Conservation (phyloP, 2,329 filamentous ascomycete genomes). For the Colletotrichum siamense region DNA sequence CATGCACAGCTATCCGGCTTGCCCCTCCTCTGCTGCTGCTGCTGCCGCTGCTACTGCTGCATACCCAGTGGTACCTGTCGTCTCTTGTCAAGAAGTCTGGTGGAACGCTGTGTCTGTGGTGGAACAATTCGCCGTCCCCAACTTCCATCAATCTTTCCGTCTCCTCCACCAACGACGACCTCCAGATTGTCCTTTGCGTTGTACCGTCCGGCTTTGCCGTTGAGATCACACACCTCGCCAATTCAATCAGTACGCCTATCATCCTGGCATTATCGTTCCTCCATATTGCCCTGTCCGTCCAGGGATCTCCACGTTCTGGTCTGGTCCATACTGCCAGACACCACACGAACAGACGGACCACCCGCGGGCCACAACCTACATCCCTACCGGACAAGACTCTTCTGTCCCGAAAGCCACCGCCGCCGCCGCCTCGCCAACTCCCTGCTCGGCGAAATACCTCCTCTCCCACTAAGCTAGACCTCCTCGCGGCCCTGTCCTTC, state of each 20-base stretch:
- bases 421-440: constrained; percentile 1
- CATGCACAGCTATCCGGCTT: constrained; percentile 19
- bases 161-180: constrained; percentile 25
- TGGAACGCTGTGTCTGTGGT: constrained; percentile 24
- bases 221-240: constrained; percentile 5
- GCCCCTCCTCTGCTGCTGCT: constrained; percentile 1
- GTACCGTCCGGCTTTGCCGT: constrained; percentile 10
- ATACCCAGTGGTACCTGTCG: neutral
- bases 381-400: neutral
- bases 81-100: constrained; percentile 13
- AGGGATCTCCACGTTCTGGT: constrained; percentile 16
- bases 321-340: neutral
- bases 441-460: constrained; percentile 13
- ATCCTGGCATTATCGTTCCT: constrained; percentile 14
- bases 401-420: neutral
- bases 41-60: neutral
- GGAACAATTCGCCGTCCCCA: constrained; percentile 24
- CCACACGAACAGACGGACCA: neutral
- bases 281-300: constrained; percentile 5
- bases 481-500: constrained; percentile 11
- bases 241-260: neutral
- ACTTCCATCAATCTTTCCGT: constrained; percentile 22
- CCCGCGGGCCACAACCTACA: neutral
- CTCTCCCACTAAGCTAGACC: constrained; percentile 1
- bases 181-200: constrained; percentile 4